These are phyloP conservation scores for Saccharomyces hybrid DNA, from an alignment of 1,139 yeast genomes.

Conservation along the genomic window DNA sequence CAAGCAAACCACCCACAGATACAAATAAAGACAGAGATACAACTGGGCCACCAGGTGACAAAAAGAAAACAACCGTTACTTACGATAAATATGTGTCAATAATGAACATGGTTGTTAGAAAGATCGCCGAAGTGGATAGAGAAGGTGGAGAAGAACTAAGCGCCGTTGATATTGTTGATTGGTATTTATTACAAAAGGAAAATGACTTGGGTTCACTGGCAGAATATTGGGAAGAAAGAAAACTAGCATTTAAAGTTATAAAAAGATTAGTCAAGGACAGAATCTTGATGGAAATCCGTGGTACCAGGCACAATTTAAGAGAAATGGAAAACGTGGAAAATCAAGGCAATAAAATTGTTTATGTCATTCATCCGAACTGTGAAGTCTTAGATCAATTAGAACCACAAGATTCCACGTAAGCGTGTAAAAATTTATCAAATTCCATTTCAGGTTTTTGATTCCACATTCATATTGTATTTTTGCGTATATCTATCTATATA, in stretches of 20 bases:
- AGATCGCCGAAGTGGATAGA: slow-evolving; percentile 48
- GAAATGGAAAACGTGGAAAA: slow-evolving; percentile 30
- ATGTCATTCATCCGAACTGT: slow-evolving; percentile 87
- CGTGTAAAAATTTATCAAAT: neutral
- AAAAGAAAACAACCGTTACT: slow-evolving; percentile 49
- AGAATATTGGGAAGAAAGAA: slow-evolving; percentile 64
- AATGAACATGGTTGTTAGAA: slow-evolving; percentile 71
- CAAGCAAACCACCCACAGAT: neutral
- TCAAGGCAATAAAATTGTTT: slow-evolving; percentile 38
- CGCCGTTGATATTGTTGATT: slow-evolving; percentile 61
- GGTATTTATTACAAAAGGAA: slow-evolving; percentile 75
- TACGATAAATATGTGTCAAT: slow-evolving; percentile 82
- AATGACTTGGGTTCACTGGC: slow-evolving; percentile 61
- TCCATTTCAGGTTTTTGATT: neutral
- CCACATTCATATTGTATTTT: neutral
- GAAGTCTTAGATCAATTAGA: slow-evolving; percentile 48
- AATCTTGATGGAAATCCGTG: slow-evolving; percentile 73
- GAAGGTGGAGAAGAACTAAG: slow-evolving; percentile 56
- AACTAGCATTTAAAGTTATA: slow-evolving; percentile 70
- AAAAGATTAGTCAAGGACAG: slow-evolving; percentile 80
- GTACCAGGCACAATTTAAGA: slow-evolving; percentile 41
- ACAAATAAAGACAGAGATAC: neutral
- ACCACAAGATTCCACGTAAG: slow-evolving; percentile 8
- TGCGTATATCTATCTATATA: neutral
- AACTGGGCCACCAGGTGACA: slow-evolving; percentile 7